Evolutionary conservation across 2,329 filamentous ascomycete genomes (phyloP).

Genomic region (Talaromyces piceae): DNA sequence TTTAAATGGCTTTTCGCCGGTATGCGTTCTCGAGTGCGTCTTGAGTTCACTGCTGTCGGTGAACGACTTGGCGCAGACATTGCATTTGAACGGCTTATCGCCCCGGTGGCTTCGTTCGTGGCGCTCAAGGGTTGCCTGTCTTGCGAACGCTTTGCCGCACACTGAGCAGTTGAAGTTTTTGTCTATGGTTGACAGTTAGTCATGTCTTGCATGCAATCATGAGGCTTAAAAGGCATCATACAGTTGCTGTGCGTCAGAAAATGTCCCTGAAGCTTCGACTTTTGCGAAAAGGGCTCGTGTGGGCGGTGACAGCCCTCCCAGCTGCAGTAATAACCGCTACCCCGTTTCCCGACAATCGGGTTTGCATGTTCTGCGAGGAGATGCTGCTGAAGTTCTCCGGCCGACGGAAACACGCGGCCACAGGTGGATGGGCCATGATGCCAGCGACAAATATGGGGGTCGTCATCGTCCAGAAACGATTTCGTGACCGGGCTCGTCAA

Average conservation of each 20-base stretch:
- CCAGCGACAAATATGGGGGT: constrained; percentile 36
- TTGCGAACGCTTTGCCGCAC: constrained; percentile 36
- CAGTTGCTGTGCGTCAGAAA: constrained; percentile 40
- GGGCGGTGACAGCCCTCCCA: constrained; percentile 38
- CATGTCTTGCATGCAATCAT: not conserved
- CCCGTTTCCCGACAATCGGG: constrained; percentile 30
- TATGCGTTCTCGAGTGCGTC: constrained; percentile 37
- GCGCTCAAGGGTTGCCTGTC: constrained; percentile 37
- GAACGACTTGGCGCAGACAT: constrained; percentile 35
- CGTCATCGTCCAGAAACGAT: constrained; percentile 20
- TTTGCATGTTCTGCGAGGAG: constrained; percentile 30
- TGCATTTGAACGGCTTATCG: constrained; percentile 37
- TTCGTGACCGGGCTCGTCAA: constrained; percentile 30
- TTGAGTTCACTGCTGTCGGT: constrained; percentile 40
- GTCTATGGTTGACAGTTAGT: constrained; percentile 19
- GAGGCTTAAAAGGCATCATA: constrained; percentile 13
- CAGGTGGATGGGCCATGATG: constrained; percentile 22
- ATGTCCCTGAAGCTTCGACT: constrained; percentile 39
- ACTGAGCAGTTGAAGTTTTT: constrained; percentile 37
- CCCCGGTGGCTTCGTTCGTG: constrained; percentile 39
- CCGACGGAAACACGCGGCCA: constrained; percentile 28
- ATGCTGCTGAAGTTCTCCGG: constrained; percentile 34
- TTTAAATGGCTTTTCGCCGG: constrained; percentile 38
- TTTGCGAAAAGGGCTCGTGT: constrained; percentile 38
- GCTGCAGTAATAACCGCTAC: constrained; percentile 38